Evolutionary conservation across 2,329 filamentous ascomycete genomes (phyloP).

Genomic region (Penicillium occitanis): DNA sequence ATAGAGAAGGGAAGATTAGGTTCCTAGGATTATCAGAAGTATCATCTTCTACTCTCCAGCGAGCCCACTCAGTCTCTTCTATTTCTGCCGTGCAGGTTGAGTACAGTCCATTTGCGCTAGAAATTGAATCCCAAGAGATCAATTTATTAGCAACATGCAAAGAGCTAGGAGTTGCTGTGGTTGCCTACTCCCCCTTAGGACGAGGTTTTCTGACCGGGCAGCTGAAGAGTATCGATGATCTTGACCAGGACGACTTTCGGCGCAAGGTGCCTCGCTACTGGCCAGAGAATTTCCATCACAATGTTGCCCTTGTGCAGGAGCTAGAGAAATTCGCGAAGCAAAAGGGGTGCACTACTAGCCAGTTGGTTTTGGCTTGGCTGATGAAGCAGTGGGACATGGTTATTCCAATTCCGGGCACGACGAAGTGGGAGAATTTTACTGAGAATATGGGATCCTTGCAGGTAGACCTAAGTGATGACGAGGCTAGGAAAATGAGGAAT

Average conservation of each 20-base stretch:
- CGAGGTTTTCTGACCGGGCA: slow-evolving; percentile 56
- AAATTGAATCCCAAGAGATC: neutral
- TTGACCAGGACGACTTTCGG: slow-evolving; percentile 50
- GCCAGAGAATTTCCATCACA: slow-evolving; percentile 51
- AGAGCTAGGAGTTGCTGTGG: slow-evolving; percentile 52
- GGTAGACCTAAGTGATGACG: neutral
- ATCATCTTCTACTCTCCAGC: slow-evolving; percentile 51
- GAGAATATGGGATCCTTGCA: neutral
- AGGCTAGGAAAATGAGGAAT: neutral
- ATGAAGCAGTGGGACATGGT: neutral
- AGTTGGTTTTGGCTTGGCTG: slow-evolving; percentile 3
- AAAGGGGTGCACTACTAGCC: neutral
- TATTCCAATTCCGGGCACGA: neutral
- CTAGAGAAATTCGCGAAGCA: slow-evolving; percentile 12
- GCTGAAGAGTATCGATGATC: slow-evolving; percentile 47
- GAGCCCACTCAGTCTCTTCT: slow-evolving; percentile 51
- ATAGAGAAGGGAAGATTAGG: slow-evolving; percentile 41
- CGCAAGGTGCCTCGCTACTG: slow-evolving; percentile 50
- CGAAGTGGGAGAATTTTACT: neutral
- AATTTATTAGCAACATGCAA: slow-evolving; percentile 16
- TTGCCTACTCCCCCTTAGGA: slow-evolving; percentile 61
- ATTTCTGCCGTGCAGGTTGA: slow-evolving; percentile 57
- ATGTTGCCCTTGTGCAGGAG: slow-evolving; percentile 34
- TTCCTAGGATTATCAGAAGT: slow-evolving; percentile 58
- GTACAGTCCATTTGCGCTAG: slow-evolving; percentile 49